phyloP scores from a whole-genome alignment of 1,284 basidiomycete genomes.

The Irpex sp. region DNA sequence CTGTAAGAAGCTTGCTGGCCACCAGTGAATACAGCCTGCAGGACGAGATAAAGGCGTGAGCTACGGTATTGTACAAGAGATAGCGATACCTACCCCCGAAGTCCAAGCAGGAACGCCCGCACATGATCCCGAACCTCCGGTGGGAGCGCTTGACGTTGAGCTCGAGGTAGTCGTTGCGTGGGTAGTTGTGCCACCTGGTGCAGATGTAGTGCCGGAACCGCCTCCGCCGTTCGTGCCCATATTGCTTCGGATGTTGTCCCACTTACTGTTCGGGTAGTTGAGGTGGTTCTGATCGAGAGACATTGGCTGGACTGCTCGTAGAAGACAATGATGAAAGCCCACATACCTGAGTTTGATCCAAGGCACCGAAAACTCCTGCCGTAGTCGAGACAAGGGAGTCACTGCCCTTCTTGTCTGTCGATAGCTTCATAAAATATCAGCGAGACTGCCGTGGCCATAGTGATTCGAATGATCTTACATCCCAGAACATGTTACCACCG shows the following conservation, averaged over 20 bases:
- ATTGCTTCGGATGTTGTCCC: conserved; percentile 64
- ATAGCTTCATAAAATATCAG: conserved; percentile 38
- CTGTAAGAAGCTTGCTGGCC: conserved; percentile 50
- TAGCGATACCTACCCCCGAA: conserved; percentile 25
- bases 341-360: conserved; percentile 52
- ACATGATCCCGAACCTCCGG: conserved; percentile 37
- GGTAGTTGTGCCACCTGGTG: conserved; percentile 6
- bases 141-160: conserved; percentile 10
- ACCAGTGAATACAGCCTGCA: conserved; percentile 40
- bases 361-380: conserved; percentile 41
- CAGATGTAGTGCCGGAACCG: conserved; percentile 5
- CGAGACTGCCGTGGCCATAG: not conserved
- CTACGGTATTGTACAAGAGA: not conserved
- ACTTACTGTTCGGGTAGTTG: conserved; percentile 60
- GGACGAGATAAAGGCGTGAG: not conserved
- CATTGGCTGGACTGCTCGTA: not conserved
- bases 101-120: conserved; percentile 52
- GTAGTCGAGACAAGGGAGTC: conserved; percentile 55
- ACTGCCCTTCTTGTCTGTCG: conserved; percentile 56
- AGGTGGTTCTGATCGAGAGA: conserved; percentile 56
- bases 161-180: conserved; percentile 8
- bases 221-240: conserved; percentile 37
- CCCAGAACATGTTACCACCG: conserved; percentile 83
- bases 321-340: not conserved
- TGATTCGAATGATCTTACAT: conserved; percentile 35